Base-by-base conservation (phyloP, 2,329 filamentous ascomycete genomes). In the Colletotrichum paranaense region DNA sequence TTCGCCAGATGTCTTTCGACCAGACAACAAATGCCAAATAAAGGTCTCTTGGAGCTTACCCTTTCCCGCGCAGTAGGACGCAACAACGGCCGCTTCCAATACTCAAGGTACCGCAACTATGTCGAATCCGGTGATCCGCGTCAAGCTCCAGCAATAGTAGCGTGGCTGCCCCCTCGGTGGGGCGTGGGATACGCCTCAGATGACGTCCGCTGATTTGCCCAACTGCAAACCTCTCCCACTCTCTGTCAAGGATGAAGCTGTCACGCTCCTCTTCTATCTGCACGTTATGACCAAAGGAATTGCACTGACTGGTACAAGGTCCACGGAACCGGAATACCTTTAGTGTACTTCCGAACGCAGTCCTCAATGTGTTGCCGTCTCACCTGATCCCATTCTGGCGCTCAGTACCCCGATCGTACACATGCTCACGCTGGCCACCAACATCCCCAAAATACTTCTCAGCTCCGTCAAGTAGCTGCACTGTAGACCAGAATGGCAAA, bases 281-380 rank as follows among this genome's bases (percentile, higher is more conserved):
- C 73, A 75, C 65, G 71, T 75, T 75, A 67, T 75, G 73, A 75
- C 73, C 71, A 75, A 74, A 74, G 60, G 57, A 74, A 64, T 69
- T 28, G 67, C 62, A 62, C 59, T 24, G 68, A 67, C 16, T 5
- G 62, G 68, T 63, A 69, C 67, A 24, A 72, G 58, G 58, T 32
- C 49, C 62, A 53, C 62, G 52, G 57, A 55, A 35, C 52, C 49
- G 19, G 62, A 62, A 3, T 74, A 74, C 72, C 32, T 69, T 19
- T 3, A 24, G 19, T 52, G 46, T 74, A 67, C 70, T 73, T 68
- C 62, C 55, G 49, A 32, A 32, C n/a, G 14, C 62, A 66, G 56
- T 30, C 30, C 7, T 9, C 6, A 30, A 28, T 7, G 26, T 9
- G 60, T 42, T n/a, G 19, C 14, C 22, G 60, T 65, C 52, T 70